Base-by-base conservation (phyloP, 306 rosid genomes). In the Castanopsis chinensis region DNA sequence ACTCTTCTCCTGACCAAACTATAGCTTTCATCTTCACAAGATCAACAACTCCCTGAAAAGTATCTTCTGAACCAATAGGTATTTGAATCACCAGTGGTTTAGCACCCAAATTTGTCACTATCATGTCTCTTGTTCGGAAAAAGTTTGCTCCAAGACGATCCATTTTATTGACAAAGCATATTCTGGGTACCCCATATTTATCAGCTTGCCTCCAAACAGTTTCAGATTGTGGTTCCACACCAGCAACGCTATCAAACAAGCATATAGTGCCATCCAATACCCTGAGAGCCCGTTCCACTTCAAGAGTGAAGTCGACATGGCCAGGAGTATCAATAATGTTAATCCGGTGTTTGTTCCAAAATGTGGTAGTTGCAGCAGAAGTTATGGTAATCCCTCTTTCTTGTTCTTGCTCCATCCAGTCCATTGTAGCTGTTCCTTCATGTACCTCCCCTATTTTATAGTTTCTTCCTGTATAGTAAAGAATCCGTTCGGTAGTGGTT, bases 191-290 rank as follows among this genome's bases (percentile, higher is more conserved):
- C 12, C 99, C 99, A 79, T 95, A 95, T 74, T 85, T 93, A 81
- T 95, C 99, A 69, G 97, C 99, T 81, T 95, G 99, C 85, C 99
- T 91, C 99, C 98, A 95, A 79, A 95, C 99, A 28, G 98, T 91
- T 85, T 95, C 98, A 33, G 99, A 92, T 75, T 95, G 98, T 21
- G 99, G 99, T 76, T 95, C 99, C 67, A 95, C 99, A 33, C 99
- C 99, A 58, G 99, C 99, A 78, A 92, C 99, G 78, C 98, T 95
- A 83, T 95, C 98, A 71, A 95, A 95, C 90, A 95, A 83, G 85
- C 99, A 95, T 80, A 95, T 91, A 9, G 99, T 91, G 30, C 98
- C 99, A 83, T 95, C 99, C 90, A 95, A 82, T n/a, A 95, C 99
- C 86, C 98, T 84, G 27, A 95, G 98, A 68, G 99, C 99, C 0